Percentiles rank a stretch among this genome's conserved stretches.
Conservation (phyloP, 108 stramenopile genomes). For the Nitzschia sp. region DNA sequence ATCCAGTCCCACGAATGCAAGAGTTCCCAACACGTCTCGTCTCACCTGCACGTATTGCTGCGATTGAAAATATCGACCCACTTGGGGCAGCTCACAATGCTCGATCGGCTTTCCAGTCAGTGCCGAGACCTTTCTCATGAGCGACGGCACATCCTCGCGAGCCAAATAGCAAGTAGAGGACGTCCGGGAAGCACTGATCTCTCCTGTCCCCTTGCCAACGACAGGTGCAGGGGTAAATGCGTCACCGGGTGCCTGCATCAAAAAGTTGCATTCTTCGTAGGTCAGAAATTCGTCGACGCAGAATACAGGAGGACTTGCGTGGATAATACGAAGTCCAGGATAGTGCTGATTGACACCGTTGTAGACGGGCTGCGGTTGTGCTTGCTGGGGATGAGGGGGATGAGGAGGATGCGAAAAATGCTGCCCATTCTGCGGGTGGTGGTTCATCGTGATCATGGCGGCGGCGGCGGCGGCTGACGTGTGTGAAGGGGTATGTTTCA, state of each 20-base stretch:
- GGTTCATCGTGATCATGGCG: constrained; percentile 5
- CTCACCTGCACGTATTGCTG: constrained; percentile 76
- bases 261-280: constrained; percentile 70
- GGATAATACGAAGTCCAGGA: constrained; percentile 67
- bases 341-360: constrained; percentile 87
- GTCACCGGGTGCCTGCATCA: constrained; percentile 70
- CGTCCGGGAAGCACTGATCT: constrained; percentile 75
- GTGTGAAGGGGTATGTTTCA: neutral
- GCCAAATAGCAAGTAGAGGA: constrained; percentile 83
- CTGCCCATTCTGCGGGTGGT: neutral
- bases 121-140: constrained; percentile 67
- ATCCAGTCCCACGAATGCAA: neutral
- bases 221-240: constrained; percentile 85
- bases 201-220: constrained; percentile 76
- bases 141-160: constrained; percentile 76
- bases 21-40: neutral
- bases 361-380: constrained; percentile 53
- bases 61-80: constrained; percentile 80
- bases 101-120: constrained; percentile 83
- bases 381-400: constrained; percentile 21
- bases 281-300: constrained; percentile 76
- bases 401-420: neutral
- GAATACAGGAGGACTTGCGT: constrained; percentile 73
- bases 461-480: neutral
- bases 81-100: constrained; percentile 92